A percentile compares a stretch with the other conserved stretches of the same genome.
Evolutionary conservation across 805 yeast genomes (phyloP).

Genomic region (Suhomyces sp.): DNA sequence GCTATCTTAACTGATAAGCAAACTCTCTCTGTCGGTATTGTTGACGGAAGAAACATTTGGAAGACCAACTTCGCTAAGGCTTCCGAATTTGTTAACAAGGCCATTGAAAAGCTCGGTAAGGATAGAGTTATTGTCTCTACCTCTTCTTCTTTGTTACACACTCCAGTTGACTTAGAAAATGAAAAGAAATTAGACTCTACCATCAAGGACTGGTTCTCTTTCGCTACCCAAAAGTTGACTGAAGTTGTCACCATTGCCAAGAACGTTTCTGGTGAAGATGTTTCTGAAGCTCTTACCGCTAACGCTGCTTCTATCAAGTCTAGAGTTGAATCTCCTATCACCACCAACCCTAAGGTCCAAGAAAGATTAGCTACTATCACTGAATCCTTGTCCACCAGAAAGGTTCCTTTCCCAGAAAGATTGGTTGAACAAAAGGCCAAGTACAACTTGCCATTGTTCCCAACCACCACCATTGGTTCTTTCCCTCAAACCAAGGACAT

Average conservation of each 20-base stretch:
- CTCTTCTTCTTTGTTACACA: conserved; percentile 95
- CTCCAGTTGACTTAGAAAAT: conserved; percentile 93
- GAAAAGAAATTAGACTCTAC: conserved; percentile 89
- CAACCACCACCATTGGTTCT: conserved; percentile 99
- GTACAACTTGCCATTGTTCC: conserved; percentile 96
- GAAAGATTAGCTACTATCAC: conserved; percentile 78
- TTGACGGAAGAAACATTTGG: conserved; percentile 99
- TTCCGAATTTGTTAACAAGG: conserved; percentile 74
- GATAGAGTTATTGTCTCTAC: conserved; percentile 89
- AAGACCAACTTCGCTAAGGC: conserved; percentile 93
- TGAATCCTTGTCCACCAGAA: conserved; percentile 78
- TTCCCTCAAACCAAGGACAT: conserved; percentile 99
- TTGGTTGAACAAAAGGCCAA: conserved; percentile 80
- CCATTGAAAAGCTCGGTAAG: conserved; percentile 79
- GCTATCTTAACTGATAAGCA: conserved; percentile 67
- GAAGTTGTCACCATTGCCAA: conserved; percentile 93
- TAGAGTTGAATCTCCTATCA: conserved; percentile 82
- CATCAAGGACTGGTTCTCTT: conserved; percentile 97
- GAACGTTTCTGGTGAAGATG: conserved; percentile 81
- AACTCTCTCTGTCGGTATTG: conserved; percentile 91
- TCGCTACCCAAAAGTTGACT: conserved; percentile 91
- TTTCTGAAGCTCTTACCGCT: conserved; percentile 72
- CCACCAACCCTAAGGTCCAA: conserved; percentile 89
- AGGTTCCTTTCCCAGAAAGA: conserved; percentile 83
- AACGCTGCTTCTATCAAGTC: conserved; percentile 84